Evolutionary conservation across 1,284 basidiomycete genomes (phyloP).

Genomic region (Tilletiopsis washingtonensis): DNA sequence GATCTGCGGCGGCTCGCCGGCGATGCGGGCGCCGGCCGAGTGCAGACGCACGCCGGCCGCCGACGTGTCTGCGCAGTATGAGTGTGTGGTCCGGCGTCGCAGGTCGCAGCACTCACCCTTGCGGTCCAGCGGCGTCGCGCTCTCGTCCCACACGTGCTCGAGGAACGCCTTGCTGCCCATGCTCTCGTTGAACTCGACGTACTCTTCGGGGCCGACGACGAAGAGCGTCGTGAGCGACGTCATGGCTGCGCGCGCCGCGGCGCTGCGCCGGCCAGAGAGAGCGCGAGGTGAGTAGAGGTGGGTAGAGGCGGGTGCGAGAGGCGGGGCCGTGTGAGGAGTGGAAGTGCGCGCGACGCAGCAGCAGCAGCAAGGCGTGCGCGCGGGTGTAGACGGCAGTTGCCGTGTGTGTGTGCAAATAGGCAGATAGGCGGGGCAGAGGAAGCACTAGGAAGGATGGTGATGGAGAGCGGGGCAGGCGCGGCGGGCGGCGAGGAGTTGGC

Average conservation of each 20-base stretch:
- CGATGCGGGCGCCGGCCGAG: constrained; percentile 19
- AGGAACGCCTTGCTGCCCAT: constrained; percentile 25
- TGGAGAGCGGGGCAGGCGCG: too few relatives aligned
- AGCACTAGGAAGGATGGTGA: too few relatives aligned
- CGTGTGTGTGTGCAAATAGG: too few relatives aligned
- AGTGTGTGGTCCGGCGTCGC: not conserved
- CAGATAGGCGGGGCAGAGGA: too few relatives aligned
- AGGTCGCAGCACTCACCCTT: constrained; percentile 10
- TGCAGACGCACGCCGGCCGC: constrained; percentile 12
- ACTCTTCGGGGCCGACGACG: constrained; percentile 25
- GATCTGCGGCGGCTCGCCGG: constrained; percentile 13
- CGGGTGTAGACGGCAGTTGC: too few relatives aligned
- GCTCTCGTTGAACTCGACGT: constrained; percentile 27
- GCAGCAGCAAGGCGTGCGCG: too few relatives aligned
- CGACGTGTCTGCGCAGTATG: constrained; percentile 4
- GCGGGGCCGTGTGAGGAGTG: too few relatives aligned
- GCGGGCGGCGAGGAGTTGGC: too few relatives aligned
- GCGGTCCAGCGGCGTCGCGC: constrained; percentile 11
- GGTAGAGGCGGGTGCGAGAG: too few relatives aligned
- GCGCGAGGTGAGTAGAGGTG: too few relatives aligned
- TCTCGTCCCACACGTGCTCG: constrained; percentile 25
- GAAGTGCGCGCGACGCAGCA: too few relatives aligned
- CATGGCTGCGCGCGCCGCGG: constrained; percentile 10
- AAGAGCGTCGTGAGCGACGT: constrained; percentile 27
- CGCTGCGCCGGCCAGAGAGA: too few relatives aligned